Conservation (phyloP, 2,329 filamentous ascomycete genomes). For the Raffaelea albimanens region DNA sequence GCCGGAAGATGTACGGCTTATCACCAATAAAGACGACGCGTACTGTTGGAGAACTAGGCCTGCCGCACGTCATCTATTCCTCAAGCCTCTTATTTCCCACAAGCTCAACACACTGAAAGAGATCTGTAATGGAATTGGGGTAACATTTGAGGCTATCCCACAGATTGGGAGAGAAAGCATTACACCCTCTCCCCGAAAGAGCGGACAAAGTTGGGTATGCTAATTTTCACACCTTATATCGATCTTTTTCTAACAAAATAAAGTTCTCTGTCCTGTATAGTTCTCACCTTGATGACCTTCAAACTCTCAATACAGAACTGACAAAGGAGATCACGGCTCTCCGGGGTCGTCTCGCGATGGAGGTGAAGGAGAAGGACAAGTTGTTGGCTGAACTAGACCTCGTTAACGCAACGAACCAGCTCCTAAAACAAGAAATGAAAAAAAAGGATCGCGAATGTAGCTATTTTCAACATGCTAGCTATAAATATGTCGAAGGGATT, state of each 20-base stretch:
- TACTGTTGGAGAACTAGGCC: background rate
- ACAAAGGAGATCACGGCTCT: background rate
- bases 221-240: background rate
- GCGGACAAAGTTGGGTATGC: background rate
- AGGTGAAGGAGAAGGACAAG: background rate
- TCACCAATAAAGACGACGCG: background rate
- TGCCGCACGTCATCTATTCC: background rate
- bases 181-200: background rate
- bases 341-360: background rate
- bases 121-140: background rate
- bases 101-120: background rate
- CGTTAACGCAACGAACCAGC: background rate
- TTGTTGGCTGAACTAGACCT: background rate
- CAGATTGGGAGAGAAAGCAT: background rate
- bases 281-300: background rate
- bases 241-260: background rate
- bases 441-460: background rate
- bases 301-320: background rate
- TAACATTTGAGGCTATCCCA: background rate
- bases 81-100: background rate
- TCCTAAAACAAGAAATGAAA: background rate
- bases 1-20: background rate
- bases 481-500: background rate
- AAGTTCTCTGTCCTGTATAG: background rate
- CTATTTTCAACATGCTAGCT: background rate